Base-by-base conservation (phyloP, 352 stramenopile species). In the Phytopythium aichiense region DNA sequence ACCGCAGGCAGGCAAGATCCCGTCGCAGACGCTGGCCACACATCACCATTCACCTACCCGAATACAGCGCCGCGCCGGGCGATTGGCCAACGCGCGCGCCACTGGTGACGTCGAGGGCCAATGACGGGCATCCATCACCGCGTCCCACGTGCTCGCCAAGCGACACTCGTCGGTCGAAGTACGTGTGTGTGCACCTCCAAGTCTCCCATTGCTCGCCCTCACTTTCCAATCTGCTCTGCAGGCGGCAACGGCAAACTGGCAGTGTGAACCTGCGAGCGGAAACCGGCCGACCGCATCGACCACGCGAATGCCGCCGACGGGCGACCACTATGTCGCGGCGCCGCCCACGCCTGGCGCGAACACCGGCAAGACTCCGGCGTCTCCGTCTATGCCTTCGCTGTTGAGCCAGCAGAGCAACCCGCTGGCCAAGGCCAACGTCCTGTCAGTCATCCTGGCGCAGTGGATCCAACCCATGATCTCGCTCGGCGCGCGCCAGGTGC, bases 401-500 rank as follows among this genome's bases (percentile, higher is more conserved):
- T 61, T 71, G 57, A 74, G 60, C 25, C 51, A 64, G 49, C 28
- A 58, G 15, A 35, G 60, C 1, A 84, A 81, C 50, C 76, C 76
- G 43, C 57, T 85, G 30, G 61, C 60, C 4, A 67, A 38, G 1
- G 77, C 77, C 11, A 78, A 71, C 13, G 35, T 76, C 23, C 43
- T 61, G 4, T 76, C 69, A n/a, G 57, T 73, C 40, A 56, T 60
- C 40, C 30, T 76, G 33, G 69, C 52, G n/a, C 65, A 68, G 56
- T 79, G 74, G 71, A 68, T 74, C 16, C 63, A 76, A 40, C 63
- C 68, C 7, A 66, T 82, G 63, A 54, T 81, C 31, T 71, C 67
- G 18, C 56, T 73, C 4, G 68, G 68, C 0, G 42, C 74, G 28
- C 49, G 52, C 15, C 66, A 67, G 8, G 48, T 72, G 18, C 52